Percentiles rank a stretch among this genome's conserved stretches.
These are phyloP conservation scores for Komagataella kurtzmanii DNA, from an alignment of 805 yeast species.

Conservation along the genomic window DNA sequence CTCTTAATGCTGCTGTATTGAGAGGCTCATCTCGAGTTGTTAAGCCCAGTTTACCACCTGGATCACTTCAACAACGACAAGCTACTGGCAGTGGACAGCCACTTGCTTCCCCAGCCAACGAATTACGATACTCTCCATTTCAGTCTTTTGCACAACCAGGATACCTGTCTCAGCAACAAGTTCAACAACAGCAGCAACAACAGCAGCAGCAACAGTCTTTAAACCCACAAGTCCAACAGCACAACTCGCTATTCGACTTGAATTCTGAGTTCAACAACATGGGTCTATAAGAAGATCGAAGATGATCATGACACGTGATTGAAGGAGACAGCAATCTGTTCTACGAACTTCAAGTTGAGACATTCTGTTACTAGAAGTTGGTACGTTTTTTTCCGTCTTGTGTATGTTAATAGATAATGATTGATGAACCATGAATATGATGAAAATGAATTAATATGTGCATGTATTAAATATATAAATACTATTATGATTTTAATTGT, in stretches of 20 bases:
- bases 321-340: not conserved
- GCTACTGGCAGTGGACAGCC: not conserved
- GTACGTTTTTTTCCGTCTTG: not conserved
- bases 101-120: slow-evolving; percentile 1
- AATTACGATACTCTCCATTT: not conserved
- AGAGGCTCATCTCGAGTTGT: slow-evolving; percentile 1
- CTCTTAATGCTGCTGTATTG: slow-evolving; percentile 4
- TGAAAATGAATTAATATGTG: not conserved
- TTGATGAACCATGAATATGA: not conserved
- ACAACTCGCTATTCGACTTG: slow-evolving; percentile 81
- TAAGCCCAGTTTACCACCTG: slow-evolving; percentile 1
- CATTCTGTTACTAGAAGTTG: not conserved
- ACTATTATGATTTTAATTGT: not conserved
- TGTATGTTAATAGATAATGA: not conserved
- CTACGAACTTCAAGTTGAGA: not conserved
- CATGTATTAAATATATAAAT: not conserved
- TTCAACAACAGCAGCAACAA: slow-evolving; percentile 4
- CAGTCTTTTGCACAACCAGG: not conserved
- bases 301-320: not conserved
- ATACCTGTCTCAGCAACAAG: slow-evolving; percentile 3
- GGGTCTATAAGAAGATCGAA: not conserved
- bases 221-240: slow-evolving; percentile 37
- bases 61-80: not conserved
- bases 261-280: slow-evolving; percentile 21
- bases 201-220: slow-evolving; percentile 4